Evolutionary conservation across 1,284 basidiomycete species (phyloP), one percentile per base, ranked within the genome.

Genomic region (Athelia sp.): DNA sequence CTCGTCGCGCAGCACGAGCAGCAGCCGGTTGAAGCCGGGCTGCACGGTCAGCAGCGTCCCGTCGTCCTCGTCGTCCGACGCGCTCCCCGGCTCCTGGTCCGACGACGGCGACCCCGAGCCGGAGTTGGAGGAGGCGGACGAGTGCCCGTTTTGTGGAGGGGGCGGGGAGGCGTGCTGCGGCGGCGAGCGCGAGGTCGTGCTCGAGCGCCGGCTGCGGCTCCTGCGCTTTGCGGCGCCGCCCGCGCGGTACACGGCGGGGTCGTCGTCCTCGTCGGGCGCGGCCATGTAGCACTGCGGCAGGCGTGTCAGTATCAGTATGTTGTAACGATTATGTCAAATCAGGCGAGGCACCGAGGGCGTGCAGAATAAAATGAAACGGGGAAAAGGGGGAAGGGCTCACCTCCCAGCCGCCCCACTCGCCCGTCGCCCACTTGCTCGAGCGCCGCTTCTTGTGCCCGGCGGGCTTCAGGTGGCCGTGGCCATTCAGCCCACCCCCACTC

Each of bases 321-420:
- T 24, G 35, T 29, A 11, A 8, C 36, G 9, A 8, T 40, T 40
- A 42, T 46, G 17, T 46, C 6, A 43, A 17, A 44, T 23, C 19
- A 55, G 45, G 43, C 26, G 26, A 29, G 26, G 26, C 4, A 13
- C 13, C 13, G 6, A 6, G 26, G 48, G 18, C 46, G 21, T 43
- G 52, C 32, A 54, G 43, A 29, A 18, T 38, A 23, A 18, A 47
- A 45, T 36, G n/a, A 36, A 47, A 55, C 47, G 21, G 51, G 47
- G 52, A 46, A n/a, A n/a, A n/a, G n/a, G n/a, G 43, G 47, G 50
- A 50, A 38, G 13, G 26, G 65, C 76, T 46, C 53, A 88, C 87
- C 78, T 97, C 93, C 94, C 94, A 97, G 19, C 93, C 94, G 49
- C 94, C 94, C 78, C 91, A 91, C 55, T 90, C 84, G 15, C 87